Base-by-base conservation (phyloP, 768 basidiomycete genomes). In the Tulasnella sp. region DNA sequence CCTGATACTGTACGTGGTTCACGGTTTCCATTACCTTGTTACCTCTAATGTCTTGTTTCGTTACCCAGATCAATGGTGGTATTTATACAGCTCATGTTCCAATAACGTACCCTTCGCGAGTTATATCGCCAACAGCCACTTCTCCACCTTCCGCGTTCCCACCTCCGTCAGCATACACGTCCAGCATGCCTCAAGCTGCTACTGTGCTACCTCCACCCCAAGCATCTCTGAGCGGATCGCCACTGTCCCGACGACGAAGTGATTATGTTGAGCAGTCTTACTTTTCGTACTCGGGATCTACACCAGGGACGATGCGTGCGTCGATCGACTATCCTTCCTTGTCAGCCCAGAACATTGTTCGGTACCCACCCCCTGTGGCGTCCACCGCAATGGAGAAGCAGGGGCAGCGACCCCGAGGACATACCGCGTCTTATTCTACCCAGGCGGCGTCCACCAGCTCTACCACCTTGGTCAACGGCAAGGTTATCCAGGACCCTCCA, bases 261-360 rank as follows among this genome's bases (percentile, higher is more conserved):
- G 86, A 91, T 61, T 90, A 82, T 64, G 71, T 88, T 45, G 87
- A 91, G 66, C 88, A 85, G 64, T 78, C 81, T 5, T 81, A 82
- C 63, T 66, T 68, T 49, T 27, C 68, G 1, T 69, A 70, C 46
- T 66, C 69, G 1, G 69, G 70, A 32, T 77, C 19, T 68, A 79
- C 52, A 69, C 69, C 23, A 62, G 69, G 29, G 27, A 31, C 40
- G 14, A 43, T 32, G 2, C 76, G 79, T 25, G 68, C 77, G 2
- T 68, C 78, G 1, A 84, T 93, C 50, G 88, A 88, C 65, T 94
- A 94, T 64, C 90, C 91, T 4, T 79, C 84, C 62, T 71, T 91
- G 11, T 72, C 74, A 1, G 67, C 78, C n/a, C 75, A 75, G 36
- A 74, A 77, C 21, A 71, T 85, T 17, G 71, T 84, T 17, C 79